Evolutionary conservation across 176 grass and related monocot genomes (phyloP).

Genomic region (Zoysia pacifica): DNA sequence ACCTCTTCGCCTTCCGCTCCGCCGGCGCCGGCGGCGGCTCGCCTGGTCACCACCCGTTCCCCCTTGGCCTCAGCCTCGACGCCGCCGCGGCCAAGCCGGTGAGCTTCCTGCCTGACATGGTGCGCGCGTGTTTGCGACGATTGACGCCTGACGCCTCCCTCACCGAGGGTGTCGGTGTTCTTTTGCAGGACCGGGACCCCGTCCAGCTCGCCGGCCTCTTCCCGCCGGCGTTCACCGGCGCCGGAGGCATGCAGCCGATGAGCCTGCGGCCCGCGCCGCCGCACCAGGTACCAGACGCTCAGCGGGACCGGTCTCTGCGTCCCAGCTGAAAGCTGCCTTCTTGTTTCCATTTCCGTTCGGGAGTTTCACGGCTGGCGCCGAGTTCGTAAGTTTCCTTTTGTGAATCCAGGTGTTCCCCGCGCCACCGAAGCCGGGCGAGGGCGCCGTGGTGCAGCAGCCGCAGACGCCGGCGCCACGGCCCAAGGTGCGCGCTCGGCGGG

Average conservation of each 20-base stretch:
- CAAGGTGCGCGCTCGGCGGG: slow-evolving; percentile 80
- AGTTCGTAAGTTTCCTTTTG: slow-evolving; percentile 11
- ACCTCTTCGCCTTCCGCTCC: slow-evolving; percentile 59
- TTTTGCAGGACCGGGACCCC: slow-evolving; percentile 69
- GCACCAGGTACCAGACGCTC: slow-evolving; percentile 48
- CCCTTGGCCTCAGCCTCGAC: slow-evolving; percentile 76
- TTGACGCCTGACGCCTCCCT: neutral
- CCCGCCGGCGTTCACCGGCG: slow-evolving; percentile 54
- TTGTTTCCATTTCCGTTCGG: neutral
- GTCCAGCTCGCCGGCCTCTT: slow-evolving; percentile 70
- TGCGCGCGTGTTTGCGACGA: neutral
- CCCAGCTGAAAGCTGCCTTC: neutral
- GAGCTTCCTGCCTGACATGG: neutral
- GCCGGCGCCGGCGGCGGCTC: neutral
- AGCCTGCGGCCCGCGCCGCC: slow-evolving; percentile 59
- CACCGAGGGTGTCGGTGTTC: neutral
- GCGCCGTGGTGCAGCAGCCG: slow-evolving; percentile 46
- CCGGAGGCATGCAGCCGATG: slow-evolving; percentile 55
- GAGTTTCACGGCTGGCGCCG: neutral
- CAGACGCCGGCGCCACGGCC: slow-evolving; percentile 71
- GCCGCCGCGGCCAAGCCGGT: slow-evolving; percentile 52
- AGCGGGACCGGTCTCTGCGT: neutral
- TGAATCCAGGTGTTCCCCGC: slow-evolving; percentile 56
- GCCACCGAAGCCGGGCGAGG: slow-evolving; percentile 61
- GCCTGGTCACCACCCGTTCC: slow-evolving; percentile 39